A percentile compares a stretch with the other conserved stretches of the same genome.
These are phyloP conservation scores for Blastobotrys indianensis DNA, from an alignment of 1,139 yeast species.

Conservation along the genomic window DNA sequence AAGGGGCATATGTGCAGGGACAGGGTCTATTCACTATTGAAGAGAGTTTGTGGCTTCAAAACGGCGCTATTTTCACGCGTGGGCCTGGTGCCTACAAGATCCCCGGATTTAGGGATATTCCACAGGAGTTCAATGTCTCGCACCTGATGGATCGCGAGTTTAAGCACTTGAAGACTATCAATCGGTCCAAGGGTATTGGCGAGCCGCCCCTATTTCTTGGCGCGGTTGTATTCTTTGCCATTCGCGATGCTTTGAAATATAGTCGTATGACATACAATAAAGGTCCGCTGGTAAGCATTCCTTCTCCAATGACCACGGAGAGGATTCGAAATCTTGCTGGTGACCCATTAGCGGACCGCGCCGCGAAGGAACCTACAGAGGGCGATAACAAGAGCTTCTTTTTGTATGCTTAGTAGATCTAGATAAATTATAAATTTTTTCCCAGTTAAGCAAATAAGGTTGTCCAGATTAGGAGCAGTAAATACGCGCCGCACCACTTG, in stretches of 20 bases:
- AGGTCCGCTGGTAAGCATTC: constrained; percentile 25
- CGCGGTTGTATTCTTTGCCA: constrained; percentile 38
- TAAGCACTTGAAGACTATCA: constrained; percentile 40
- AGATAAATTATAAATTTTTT: too few relatives aligned
- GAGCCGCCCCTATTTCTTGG: constrained; percentile 46
- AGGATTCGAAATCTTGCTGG: constrained; percentile 38
- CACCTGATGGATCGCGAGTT: constrained; percentile 39
- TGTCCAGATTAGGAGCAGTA: too few relatives aligned
- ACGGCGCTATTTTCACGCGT: constrained; percentile 39
- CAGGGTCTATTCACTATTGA: constrained; percentile 45
- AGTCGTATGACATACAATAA: constrained; percentile 34
- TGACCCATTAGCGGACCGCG: constrained; percentile 32
- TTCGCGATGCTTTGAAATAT: constrained; percentile 38
- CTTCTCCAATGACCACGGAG: constrained; percentile 39
- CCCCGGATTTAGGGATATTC: constrained; percentile 43
- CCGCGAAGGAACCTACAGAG: constrained; percentile 33
- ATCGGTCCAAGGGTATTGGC: constrained; percentile 42
- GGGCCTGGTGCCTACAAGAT: constrained; percentile 47
- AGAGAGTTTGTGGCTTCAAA: constrained; percentile 41
- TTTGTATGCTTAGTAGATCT: constrained; percentile 29
- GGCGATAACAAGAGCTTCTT: constrained; percentile 33
- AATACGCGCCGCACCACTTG: too few relatives aligned
- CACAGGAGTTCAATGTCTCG: constrained; percentile 39
- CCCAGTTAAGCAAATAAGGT: too few relatives aligned
- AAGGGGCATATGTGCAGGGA: constrained; percentile 45